Evolutionary conservation across 208 protist species (phyloP).

Genomic region (Leishmania major): DNA sequence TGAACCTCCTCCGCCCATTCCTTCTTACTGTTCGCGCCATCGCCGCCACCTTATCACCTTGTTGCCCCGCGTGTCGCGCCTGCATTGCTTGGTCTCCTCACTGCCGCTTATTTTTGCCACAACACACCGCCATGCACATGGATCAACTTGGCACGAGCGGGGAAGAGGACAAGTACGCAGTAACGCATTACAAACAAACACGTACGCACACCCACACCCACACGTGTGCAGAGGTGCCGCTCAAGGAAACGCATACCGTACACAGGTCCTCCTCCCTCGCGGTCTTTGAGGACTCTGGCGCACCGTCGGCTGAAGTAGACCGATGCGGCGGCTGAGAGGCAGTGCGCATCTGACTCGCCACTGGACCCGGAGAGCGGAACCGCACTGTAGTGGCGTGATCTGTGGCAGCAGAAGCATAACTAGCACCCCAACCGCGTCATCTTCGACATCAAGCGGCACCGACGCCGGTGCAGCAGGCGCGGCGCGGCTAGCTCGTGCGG

Average conservation of each 20-base stretch:
- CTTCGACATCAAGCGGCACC: neutral
- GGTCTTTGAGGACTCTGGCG: neutral
- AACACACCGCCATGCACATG: neutral
- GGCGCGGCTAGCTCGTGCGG: constrained; percentile 23
- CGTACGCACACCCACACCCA: neutral
- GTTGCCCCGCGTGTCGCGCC: neutral
- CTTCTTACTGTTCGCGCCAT: neutral
- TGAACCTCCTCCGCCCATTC: neutral
- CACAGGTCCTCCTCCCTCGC: neutral
- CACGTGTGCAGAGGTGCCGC: neutral
- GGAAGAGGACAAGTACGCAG: neutral
- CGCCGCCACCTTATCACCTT: neutral
- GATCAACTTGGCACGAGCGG: neutral
- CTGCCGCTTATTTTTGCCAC: neutral
- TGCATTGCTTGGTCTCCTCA: neutral
- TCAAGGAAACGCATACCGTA: neutral
- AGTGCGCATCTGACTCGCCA: neutral
- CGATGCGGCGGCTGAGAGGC: neutral
- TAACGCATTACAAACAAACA: neutral
- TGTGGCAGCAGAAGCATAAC: neutral
- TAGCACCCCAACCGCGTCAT: neutral
- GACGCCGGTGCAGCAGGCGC: neutral
- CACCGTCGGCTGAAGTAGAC: neutral
- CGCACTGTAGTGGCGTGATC: neutral
- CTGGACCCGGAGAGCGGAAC: neutral